Conservation (phyloP, 1,284 basidiomycete genomes). For the Malassezia obtusa region DNA sequence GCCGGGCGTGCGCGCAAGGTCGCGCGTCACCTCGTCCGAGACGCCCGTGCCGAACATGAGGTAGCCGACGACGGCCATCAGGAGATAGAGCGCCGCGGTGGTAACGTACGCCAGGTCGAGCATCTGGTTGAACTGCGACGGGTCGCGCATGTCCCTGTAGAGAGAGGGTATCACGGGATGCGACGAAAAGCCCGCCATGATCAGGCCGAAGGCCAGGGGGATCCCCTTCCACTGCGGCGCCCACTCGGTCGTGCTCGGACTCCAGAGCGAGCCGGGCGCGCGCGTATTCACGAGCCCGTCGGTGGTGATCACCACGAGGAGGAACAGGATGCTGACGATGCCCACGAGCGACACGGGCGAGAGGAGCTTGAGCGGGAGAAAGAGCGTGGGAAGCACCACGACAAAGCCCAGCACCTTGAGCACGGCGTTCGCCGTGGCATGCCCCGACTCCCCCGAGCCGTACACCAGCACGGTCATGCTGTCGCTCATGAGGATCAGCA, state of each 20-base stretch:
- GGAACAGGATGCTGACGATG: conserved; percentile 52
- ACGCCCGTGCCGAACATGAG: conserved; percentile 56
- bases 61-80: conserved; percentile 77
- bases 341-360: conserved; percentile 42
- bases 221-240: conserved; percentile 55
- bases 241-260: conserved; percentile 62
- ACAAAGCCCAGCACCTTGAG: conserved; percentile 37
- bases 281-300: conserved; percentile 73
- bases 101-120: conserved; percentile 76
- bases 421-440: neutral
- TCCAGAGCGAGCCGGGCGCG: conserved; percentile 70
- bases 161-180: conserved; percentile 86
- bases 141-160: conserved; percentile 79
- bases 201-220: conserved; percentile 65
- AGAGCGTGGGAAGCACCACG: conserved; percentile 36
- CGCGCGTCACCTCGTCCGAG: conserved; percentile 73
- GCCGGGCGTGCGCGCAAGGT: conserved; percentile 65
- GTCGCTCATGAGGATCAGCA: conserved; percentile 44
- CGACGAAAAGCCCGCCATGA: conserved; percentile 94
- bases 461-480: conserved; percentile 28
- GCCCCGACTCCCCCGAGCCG: neutral
- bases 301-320: conserved; percentile 68
- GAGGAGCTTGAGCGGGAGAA: conserved; percentile 35
- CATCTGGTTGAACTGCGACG: conserved; percentile 69
- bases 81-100: conserved; percentile 66